Percentiles rank a stretch among this genome's conserved stretches.
phyloP scores from a whole-genome alignment of 208 protist genomes.

The Herpetomonas samuelpessoai region DNA sequence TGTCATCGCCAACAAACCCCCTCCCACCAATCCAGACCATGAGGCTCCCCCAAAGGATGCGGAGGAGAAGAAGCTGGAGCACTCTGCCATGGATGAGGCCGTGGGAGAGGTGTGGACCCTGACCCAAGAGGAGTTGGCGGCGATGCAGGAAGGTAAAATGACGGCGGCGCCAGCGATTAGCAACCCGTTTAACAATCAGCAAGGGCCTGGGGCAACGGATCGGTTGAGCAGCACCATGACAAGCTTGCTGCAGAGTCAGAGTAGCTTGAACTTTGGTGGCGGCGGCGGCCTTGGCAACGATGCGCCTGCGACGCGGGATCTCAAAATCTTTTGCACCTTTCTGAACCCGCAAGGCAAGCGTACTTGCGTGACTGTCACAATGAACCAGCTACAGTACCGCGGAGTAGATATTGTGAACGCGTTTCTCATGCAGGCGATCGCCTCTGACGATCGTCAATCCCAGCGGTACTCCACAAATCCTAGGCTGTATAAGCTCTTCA shows the following conservation, averaged over 20 bases:
- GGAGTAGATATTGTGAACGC: conserved; percentile 77
- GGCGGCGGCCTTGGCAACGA: conserved; percentile 5
- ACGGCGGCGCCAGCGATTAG: conserved; percentile 16
- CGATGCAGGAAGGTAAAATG: conserved; percentile 17
- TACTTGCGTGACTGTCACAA: conserved; percentile 45
- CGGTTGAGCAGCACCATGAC: background rate
- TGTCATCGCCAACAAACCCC: conserved; percentile 14
- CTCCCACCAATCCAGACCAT: conserved; percentile 7
- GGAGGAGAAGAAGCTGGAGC: conserved; percentile 8
- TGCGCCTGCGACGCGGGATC: conserved; percentile 23
- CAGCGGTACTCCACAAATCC: conserved; percentile 69
- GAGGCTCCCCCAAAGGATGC: conserved; percentile 10
- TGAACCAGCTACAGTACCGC: conserved; percentile 46
- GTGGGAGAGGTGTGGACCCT: conserved; percentile 54
- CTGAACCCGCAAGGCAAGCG: conserved; percentile 55
- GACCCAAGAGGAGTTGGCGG: conserved; percentile 33
- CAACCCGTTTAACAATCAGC: conserved; percentile 9
- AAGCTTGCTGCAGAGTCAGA: conserved; percentile 9
- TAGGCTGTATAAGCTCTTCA: conserved; percentile 83
- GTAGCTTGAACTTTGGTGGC: background rate
- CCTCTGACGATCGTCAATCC: conserved; percentile 45
- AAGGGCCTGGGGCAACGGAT: background rate
- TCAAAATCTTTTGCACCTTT: conserved; percentile 81
- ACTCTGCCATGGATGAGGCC: conserved; percentile 16
- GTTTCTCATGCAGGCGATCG: conserved; percentile 67